Conservation (phyloP, 192 early-diverging fungal genomes). For the Coemansia sp. region DNA sequence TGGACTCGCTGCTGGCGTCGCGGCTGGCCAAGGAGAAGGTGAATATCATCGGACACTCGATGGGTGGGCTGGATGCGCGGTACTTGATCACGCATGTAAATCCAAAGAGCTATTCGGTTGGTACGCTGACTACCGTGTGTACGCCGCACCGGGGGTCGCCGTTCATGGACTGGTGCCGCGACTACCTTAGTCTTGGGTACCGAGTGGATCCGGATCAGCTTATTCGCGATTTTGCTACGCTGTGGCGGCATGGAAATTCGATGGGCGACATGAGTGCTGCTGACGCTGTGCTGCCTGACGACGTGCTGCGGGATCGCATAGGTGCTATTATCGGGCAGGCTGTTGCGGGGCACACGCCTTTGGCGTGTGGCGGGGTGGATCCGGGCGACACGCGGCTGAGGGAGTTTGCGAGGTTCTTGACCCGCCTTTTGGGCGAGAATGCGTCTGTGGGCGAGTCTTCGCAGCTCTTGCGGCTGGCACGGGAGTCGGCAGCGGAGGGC, state of each 20-base stretch:
- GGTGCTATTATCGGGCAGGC: slow-evolving; percentile 33
- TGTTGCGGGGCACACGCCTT: slow-evolving; percentile 10
- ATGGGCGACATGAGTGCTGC: slow-evolving; percentile 4
- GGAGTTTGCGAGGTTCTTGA: slow-evolving; percentile 48
- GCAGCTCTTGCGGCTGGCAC: slow-evolving; percentile 25
- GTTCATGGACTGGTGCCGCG: slow-evolving; percentile 94
- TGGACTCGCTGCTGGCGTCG: slow-evolving; percentile 67
- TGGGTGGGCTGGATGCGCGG: slow-evolving; percentile 94
- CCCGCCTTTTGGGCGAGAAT: slow-evolving; percentile 36
- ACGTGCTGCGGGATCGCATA: slow-evolving; percentile 29
- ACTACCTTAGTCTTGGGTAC: slow-evolving; percentile 79
- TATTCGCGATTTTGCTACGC: slow-evolving; percentile 48
- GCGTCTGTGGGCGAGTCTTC: slow-evolving; percentile 37
- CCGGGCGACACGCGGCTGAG: slow-evolving; percentile 33
- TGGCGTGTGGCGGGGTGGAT: slow-evolving; percentile 14
- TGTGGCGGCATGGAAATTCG: slow-evolving; percentile 23
- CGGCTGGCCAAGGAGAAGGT: slow-evolving; percentile 53
- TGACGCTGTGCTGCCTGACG: slow-evolving; percentile 10
- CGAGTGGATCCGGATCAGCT: slow-evolving; percentile 49
- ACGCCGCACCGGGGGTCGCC: slow-evolving; percentile 92
- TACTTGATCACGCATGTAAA: slow-evolving; percentile 86
- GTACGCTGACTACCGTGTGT: slow-evolving; percentile 85
- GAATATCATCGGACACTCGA: slow-evolving; percentile 92
- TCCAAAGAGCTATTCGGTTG: slow-evolving; percentile 65
- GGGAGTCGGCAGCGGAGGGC: slow-evolving; percentile 17